Evolutionary conservation across 2,329 filamentous ascomycete genomes (phyloP).

Genomic region (Penicillium occitanis): DNA sequence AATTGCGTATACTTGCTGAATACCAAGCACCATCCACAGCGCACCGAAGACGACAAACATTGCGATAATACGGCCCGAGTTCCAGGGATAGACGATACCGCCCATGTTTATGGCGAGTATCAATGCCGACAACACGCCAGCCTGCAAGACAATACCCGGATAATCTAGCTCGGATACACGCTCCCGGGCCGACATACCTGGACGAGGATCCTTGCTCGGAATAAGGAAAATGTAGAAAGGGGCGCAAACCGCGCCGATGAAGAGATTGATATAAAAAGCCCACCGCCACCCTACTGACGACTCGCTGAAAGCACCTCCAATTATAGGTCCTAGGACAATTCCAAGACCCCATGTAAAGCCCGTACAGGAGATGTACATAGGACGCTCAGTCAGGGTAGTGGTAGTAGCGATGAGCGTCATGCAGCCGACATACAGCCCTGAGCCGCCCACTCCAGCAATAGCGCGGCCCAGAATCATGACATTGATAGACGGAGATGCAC

Average conservation of each 20-base stretch:
- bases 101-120: constrained; percentile 49
- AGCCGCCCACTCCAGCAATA: constrained; percentile 35
- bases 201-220: constrained; percentile 28
- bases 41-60: constrained; percentile 52
- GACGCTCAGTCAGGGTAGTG: constrained; percentile 29
- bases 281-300: constrained; percentile 31
- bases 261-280: constrained; percentile 55
- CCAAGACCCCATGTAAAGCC: constrained; percentile 40
- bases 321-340: constrained; percentile 39
- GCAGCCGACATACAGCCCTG: constrained; percentile 34
- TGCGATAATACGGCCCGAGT: constrained; percentile 45
- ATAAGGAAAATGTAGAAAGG: constrained; percentile 49
- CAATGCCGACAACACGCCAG: neutral
- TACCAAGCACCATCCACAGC: constrained; percentile 44
- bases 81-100: constrained; percentile 52
- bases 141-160: constrained; percentile 42
- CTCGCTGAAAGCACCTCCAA: constrained; percentile 39
- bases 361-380: constrained; percentile 35
- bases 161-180: constrained; percentile 41
- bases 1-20: constrained; percentile 47
- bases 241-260: constrained; percentile 44
- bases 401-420: constrained; percentile 31
- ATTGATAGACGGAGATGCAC: constrained; percentile 46
- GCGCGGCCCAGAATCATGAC: constrained; percentile 49
- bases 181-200: constrained; percentile 23